Conservation (phyloP, 1,284 basidiomycete species). For the Thelephora terrestris region DNA sequence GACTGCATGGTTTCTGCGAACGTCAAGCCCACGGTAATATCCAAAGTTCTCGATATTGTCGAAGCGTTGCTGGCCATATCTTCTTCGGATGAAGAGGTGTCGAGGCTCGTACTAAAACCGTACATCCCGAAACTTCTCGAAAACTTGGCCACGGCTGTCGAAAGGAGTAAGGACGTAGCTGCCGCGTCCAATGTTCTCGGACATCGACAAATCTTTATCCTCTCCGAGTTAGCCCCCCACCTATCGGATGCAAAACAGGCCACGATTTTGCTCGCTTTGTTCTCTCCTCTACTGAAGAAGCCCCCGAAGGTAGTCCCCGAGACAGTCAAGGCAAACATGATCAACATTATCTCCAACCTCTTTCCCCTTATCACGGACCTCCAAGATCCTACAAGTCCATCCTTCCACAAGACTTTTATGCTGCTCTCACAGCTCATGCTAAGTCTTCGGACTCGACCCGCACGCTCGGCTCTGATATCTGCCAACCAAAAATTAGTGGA, state of each 20-base stretch:
- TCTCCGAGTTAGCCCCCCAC: conserved; percentile 75
- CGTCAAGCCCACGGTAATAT: conserved; percentile 82
- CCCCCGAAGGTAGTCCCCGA: conserved; percentile 74
- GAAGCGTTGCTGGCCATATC: conserved; percentile 63
- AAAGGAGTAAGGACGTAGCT: conserved; percentile 47
- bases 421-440: conserved; percentile 72
- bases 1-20: conserved; percentile 73
- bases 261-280: conserved; percentile 61
- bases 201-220: conserved; percentile 75
- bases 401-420: conserved; percentile 53
- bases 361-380: conserved; percentile 69
- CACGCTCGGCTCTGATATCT: conserved; percentile 57
- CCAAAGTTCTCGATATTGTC: conserved; percentile 79
- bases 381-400: conserved; percentile 34
- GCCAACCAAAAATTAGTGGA: conserved; percentile 54
- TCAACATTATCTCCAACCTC: conserved; percentile 68
- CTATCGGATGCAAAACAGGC: conserved; percentile 68
- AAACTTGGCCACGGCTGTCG: conserved; percentile 66
- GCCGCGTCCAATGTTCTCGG: conserved; percentile 62
- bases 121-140: conserved; percentile 70
- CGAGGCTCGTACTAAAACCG: conserved; percentile 57
- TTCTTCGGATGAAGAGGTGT: conserved; percentile 37
- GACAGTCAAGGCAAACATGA: conserved; percentile 78
- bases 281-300: conserved; percentile 77
- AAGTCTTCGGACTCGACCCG: conserved; percentile 57